Conservation (phyloP, 257 asterid species). For the Mitragyna speciosa region DNA sequence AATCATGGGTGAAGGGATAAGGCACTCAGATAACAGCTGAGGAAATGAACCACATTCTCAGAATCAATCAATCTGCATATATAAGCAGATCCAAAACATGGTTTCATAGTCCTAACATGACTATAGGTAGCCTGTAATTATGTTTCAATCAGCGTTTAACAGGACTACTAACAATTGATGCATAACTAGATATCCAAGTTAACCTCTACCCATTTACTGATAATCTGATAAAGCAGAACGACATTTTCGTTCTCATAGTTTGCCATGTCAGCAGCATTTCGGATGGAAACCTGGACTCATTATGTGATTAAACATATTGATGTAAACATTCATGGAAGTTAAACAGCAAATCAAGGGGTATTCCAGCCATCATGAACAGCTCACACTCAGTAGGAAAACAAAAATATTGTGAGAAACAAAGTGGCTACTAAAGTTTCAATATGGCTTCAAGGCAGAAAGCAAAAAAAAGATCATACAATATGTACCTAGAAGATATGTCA, state of each 20-base stretch:
- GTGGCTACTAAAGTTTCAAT: neutral
- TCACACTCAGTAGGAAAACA: neutral
- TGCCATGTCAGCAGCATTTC: neutral
- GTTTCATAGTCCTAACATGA: too few species aligned
- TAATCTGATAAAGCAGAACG: neutral
- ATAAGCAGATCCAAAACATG: too few species aligned
- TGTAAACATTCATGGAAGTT: neutral
- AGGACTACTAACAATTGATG: too few species aligned
- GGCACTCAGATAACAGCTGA: too few species aligned
- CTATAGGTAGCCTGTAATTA: too few species aligned
- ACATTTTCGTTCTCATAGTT: neutral
- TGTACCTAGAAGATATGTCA: neutral
- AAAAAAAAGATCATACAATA: neutral
- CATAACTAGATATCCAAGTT: neutral
- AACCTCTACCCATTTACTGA: neutral
- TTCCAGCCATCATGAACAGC: neutral
- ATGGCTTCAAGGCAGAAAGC: neutral
- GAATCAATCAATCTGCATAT: too few species aligned
- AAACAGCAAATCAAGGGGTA: neutral
- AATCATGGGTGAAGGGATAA: too few species aligned
- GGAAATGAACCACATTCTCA: too few species aligned
- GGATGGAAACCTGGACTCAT: neutral
- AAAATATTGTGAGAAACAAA: neutral
- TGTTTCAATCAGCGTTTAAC: too few species aligned
- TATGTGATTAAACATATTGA: neutral